Percentiles rank a stretch among this genome's conserved stretches.
These are phyloP conservation scores for Carex scoparia DNA, from an alignment of 176 grass and related monocot species.

Conservation along the genomic window DNA sequence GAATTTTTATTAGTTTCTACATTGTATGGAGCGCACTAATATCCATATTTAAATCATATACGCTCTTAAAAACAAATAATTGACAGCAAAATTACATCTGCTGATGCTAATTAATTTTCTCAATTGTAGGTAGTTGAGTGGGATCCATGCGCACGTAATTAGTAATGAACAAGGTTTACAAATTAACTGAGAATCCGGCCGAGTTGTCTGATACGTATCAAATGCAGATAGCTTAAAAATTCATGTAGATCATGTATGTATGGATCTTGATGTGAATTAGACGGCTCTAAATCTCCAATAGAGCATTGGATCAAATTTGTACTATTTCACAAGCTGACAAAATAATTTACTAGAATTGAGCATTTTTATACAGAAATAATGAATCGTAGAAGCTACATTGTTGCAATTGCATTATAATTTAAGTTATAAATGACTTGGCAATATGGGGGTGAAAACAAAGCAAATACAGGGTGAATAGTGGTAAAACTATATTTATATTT, in stretches of 20 bases:
- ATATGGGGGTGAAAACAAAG: too few species aligned
- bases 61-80: neutral
- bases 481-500: too few species aligned
- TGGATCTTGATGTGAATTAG: too few species aligned
- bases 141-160: neutral
- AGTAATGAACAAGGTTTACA: neutral
- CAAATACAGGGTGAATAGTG: too few species aligned
- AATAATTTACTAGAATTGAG: neutral
- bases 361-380: neutral
- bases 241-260: too few species aligned
- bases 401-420: conserved; percentile 4
- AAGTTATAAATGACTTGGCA: neutral
- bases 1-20: neutral
- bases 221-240: too few species aligned
- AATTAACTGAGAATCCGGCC: neutral
- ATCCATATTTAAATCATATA: neutral
- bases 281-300: too few species aligned
- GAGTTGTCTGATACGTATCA: too few species aligned
- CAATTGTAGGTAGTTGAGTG: neutral
- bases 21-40: neutral
- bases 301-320: neutral
- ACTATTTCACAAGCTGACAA: neutral
- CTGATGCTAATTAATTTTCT: neutral
- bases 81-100: neutral
- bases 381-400: neutral